Base-by-base conservation (phyloP, 2,329 filamentous ascomycete species). In the Penicillium sp. region DNA sequence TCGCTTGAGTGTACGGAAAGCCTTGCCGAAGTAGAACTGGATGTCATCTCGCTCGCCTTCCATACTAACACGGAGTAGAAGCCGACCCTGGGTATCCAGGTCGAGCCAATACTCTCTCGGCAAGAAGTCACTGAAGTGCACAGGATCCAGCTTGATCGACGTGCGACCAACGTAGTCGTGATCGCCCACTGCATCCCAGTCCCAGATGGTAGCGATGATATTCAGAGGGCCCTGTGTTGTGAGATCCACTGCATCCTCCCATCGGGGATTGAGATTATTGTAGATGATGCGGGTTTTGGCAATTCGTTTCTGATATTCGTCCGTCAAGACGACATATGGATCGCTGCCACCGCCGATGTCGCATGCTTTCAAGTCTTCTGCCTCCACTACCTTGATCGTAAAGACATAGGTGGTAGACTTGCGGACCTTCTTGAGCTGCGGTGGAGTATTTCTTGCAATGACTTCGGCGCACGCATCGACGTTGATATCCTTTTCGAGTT, bases 41-140 rank as follows among this genome's bases (percentile, higher is more conserved):
- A 99, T 99, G 70, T 99, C 94, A 70, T 99, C 94, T 59, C 94
- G 85, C 75, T 99, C 94, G 49, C 94, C 94, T 76, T 99, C 94
- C 94, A 99, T 99, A 70, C 91, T 97, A 50, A 99, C 91, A 59
- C 93, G 85, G 50, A 99, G 83, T 54, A 99, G 76, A 32, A 99
- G 75, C 48, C 93, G 84, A 8, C 94, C 94, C 72, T 99, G 94
- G 0, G 93, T 96, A 71, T 99, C 94, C 45, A 99, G 83, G 69
- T 97, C 93, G 18, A 99, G 84, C 94, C 94, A 99, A 72, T 96
- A 97, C 72, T 99, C 94, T 60, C 92, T 85, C 16, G 94, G 94
- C 63, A 97, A 80, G 70, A 96, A 99, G 72, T 99, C 94, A 64
- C 91, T 88, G 75, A 99, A 99, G 75, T 97, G 92, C 38, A 90